These are phyloP conservation scores for Penicillium coffeae DNA, from an alignment of 495 filamentous ascomycete species.

Conservation along the genomic window DNA sequence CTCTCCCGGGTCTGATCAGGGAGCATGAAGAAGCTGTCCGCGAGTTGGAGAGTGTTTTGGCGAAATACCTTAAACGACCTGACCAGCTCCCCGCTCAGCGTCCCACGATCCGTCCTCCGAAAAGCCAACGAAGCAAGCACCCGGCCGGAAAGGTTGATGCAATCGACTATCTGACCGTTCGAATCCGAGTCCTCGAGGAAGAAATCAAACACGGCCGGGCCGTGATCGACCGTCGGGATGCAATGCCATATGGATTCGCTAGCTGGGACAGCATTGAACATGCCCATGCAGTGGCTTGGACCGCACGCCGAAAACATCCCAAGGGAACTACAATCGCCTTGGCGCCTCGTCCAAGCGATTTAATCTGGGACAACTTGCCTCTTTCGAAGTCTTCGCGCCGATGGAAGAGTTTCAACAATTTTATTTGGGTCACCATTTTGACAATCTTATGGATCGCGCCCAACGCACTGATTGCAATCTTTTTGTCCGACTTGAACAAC, in stretches of 20 bases:
- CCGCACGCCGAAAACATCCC: slow-evolving; percentile 72
- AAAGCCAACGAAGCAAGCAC: slow-evolving; percentile 53
- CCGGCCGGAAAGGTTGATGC: slow-evolving; percentile 68
- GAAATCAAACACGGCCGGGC: slow-evolving; percentile 79
- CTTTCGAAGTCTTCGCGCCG: slow-evolving; percentile 60
- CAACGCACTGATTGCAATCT: slow-evolving; percentile 92
- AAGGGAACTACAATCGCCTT: slow-evolving; percentile 73
- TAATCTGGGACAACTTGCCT: slow-evolving; percentile 93
- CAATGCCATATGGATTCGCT: slow-evolving; percentile 90
- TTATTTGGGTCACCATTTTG: slow-evolving; percentile 74
- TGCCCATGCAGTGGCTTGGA: slow-evolving; percentile 83
- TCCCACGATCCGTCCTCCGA: slow-evolving; percentile 73
- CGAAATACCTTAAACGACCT: slow-evolving; percentile 87
- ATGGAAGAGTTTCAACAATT: slow-evolving; percentile 72
- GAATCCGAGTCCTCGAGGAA: slow-evolving; percentile 76
- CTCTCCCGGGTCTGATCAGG: slow-evolving; percentile 76
- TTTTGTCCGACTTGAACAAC: slow-evolving; percentile 79
- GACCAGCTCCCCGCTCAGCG: slow-evolving; percentile 73
- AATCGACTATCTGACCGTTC: slow-evolving; percentile 85
- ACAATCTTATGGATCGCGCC: slow-evolving; percentile 91
- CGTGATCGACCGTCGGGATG: slow-evolving; percentile 77
- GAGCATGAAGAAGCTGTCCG: slow-evolving; percentile 79
- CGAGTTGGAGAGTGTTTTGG: slow-evolving; percentile 74
- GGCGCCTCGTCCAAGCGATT: slow-evolving; percentile 82
- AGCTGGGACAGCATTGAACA: slow-evolving; percentile 85